Base-by-base conservation (phyloP, 805 yeast genomes). In the baker's yeast (Saccharomyces cerevisiae) region DNA sequence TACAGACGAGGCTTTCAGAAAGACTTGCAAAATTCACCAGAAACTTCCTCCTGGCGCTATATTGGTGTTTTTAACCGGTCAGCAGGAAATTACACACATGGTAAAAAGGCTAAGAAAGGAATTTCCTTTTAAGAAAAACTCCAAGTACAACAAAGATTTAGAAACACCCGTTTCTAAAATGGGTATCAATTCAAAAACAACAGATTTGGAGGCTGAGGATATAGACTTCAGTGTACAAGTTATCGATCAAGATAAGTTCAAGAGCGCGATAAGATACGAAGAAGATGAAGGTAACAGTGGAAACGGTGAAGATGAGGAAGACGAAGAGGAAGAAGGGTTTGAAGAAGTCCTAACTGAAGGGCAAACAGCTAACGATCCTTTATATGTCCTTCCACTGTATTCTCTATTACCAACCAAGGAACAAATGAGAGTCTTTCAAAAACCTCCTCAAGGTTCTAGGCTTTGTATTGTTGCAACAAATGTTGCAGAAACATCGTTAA, bases 401-500 rank as follows among this genome's bases (percentile, higher is more conserved):
- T 92, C 99, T 6, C 73, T 94, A 48, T 75, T 94, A 41, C 96
- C 99, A n/a, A 90, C 98, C 0, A 81, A 80, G 49, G 96, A 94
- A 64, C 99, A 94, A 72, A 84, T 94, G 90, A 87, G 84, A 66
- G 96, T 94, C 1, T 94, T 94, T 66, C 80, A 87, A 54, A 75
- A 76, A 0, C 96, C 97, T 1, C 99, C 99, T 2, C 72, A 74
- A 27, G 96, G 96, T 4, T 79, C 90, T 46, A 78, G 99, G 63
- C 70, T 94, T 9, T 90, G 97, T 75, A 86, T 94, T 43, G 89
- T 94, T 31, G 96, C 99, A 4, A 94, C 99, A 1, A 94, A 94
- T 66, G 96, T 94, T 54, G 99, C 99, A 0, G 99, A 94, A 69
- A 94, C 99, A 0, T 90, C 97, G 1, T 78, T 94, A 67, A 94